Evolutionary conservation across 2,329 filamentous ascomycete species (phyloP), one percentile per base, ranked within the genome.

Genomic region (Nothophaeocryptopus gaeumannii): DNA sequence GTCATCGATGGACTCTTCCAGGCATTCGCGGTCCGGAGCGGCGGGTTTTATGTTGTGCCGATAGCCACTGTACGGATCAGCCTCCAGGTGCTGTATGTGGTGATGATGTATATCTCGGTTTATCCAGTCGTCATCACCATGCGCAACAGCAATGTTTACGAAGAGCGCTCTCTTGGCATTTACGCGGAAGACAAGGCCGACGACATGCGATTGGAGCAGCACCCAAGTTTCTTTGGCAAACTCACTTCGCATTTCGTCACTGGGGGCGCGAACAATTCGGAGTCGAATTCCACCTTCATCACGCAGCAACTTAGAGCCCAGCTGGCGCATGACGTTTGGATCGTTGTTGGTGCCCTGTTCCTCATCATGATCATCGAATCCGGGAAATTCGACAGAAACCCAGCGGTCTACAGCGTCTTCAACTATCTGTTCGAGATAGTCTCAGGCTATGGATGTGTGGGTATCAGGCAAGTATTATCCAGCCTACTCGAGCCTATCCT

Each of bases 71-170:
- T 82, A 2, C 78, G 76, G 33, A 78, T 81, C 5, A 75, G 73
- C 2, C 73, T 82, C 0, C 81, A 82, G 50, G 74, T 83, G 32
- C 74, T 80, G 31, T 78, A 82, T 50, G 70, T 84, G 0, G 73
- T 81, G 38, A 84, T 84, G 81, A 84, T 85, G 81, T 84, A 83
- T 64, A 82, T 84, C 39, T 77, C 77, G 5, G 76, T 79, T 3
- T 82, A 81, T 51, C 81, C 82, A 0, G 78, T 83, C 30, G 80
- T 79, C 11, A 81, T 84, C 45, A 80, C 74, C 13, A 81, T 84
- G 67, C 76, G 81, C 37, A 76, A 79, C 45, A 78, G 75, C 30
- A 83, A 81, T 54, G 78, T 80, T 4, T 84, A 84, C 63, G 80
- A 84, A 65, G 81, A 84, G 61, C 74, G 76, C 39, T 79, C 78